Evolutionary conservation across 768 basidiomycete genomes (phyloP).

Genomic region (Boletus pseudopeckii): DNA sequence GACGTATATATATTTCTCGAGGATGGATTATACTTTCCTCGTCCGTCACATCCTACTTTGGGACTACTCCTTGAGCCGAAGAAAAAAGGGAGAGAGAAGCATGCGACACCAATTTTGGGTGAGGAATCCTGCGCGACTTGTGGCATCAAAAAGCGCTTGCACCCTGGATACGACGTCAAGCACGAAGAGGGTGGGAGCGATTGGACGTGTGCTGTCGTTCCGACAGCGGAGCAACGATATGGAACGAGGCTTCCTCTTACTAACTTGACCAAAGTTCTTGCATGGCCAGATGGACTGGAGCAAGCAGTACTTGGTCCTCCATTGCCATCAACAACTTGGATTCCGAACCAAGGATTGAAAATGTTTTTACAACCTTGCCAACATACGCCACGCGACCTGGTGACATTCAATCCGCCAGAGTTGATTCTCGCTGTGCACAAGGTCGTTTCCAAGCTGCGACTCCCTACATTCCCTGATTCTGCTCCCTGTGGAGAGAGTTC

Average conservation of each 20-base stretch:
- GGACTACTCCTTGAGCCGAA: constrained; percentile 14
- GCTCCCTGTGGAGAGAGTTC: constrained; percentile 4
- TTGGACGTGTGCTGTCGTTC: constrained; percentile 28
- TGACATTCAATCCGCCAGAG: constrained; percentile 23
- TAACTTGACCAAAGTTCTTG: constrained; percentile 16
- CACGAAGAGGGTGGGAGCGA: constrained; percentile 10
- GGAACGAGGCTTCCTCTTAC: constrained; percentile 17
- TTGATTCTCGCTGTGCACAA: constrained; percentile 29
- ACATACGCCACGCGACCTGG: constrained; percentile 22
- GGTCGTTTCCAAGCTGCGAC: constrained; percentile 14
- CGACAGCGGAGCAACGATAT: constrained; percentile 17
- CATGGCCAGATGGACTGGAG: constrained; percentile 18
- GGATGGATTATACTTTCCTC: constrained; percentile 38
- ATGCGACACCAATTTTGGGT: constrained; percentile 12
- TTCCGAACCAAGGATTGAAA: constrained; percentile 1
- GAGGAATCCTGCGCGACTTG: constrained; percentile 29
- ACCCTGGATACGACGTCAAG: constrained; percentile 24
- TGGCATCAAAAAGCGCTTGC: constrained; percentile 29
- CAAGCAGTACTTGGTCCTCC: constrained; percentile 9
- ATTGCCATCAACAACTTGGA: not conserved
- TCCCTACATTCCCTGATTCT: constrained; percentile 21
- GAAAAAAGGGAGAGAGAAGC: constrained; percentile 27
- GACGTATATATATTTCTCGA: constrained; percentile 47
- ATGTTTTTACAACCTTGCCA: constrained; percentile 11
- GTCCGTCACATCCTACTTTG: constrained; percentile 20